Conservation (phyloP, 495 filamentous ascomycete species). For the Penicillium herquei region DNA sequence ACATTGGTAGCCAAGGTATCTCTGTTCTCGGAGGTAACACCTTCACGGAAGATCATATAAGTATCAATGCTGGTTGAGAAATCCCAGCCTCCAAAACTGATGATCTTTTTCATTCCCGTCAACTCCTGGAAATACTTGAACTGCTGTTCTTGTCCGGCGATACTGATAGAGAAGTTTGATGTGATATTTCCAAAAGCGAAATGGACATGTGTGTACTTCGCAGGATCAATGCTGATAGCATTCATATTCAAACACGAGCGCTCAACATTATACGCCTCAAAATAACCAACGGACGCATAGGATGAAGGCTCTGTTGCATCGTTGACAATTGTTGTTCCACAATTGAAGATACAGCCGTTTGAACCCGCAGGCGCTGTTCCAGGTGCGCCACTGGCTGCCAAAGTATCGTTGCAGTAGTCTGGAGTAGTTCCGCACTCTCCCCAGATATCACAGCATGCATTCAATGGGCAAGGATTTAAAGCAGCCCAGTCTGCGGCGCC, state of each 20-base stretch:
- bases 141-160: neutral
- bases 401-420: constrained; percentile 17
- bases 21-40: constrained; percentile 19
- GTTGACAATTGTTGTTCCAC: constrained; percentile 38
- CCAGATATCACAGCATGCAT: constrained; percentile 29
- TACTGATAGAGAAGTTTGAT: neutral
- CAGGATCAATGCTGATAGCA: constrained; percentile 14
- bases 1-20: constrained; percentile 29
- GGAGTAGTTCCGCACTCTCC: constrained; percentile 17
- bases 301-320: neutral
- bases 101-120: constrained; percentile 28
- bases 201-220: constrained; percentile 15
- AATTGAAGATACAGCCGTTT: constrained; percentile 46
- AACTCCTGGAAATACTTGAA: neutral
- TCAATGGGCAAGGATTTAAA: constrained; percentile 23
- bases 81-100: constrained; percentile 42
- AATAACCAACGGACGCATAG: constrained; percentile 14
- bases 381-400: constrained; percentile 23
- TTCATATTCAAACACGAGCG: constrained; percentile 15
- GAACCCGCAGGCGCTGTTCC: constrained; percentile 31
- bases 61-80: constrained; percentile 26
- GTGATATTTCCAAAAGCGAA: constrained; percentile 10
- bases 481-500: neutral
- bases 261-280: constrained; percentile 8
- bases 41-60: constrained; percentile 33